phyloP scores from a whole-genome alignment of 768 basidiomycete species.

The Tylopilus sp. region DNA sequence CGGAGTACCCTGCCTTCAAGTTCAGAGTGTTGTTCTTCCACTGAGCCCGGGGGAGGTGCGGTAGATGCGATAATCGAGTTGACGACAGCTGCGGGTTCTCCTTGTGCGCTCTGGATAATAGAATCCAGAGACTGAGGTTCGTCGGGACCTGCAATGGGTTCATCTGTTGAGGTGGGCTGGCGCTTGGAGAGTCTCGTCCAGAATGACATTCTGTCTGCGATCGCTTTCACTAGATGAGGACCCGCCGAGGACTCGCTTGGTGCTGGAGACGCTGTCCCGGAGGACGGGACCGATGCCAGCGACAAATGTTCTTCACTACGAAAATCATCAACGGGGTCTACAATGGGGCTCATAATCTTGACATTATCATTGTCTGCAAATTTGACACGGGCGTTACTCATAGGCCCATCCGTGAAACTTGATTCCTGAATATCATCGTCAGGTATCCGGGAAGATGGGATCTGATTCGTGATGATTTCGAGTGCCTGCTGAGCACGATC shows the following conservation, averaged over 20 bases:
- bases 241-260: constrained; percentile 43
- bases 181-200: constrained; percentile 65
- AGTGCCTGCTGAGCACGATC: constrained; percentile 56
- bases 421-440: constrained; percentile 22
- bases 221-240: constrained; percentile 56
- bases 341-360: constrained; percentile 40
- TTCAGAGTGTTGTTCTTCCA: constrained; percentile 68
- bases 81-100: constrained; percentile 51
- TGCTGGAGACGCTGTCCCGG: constrained; percentile 53
- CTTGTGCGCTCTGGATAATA: constrained; percentile 44
- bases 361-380: constrained; percentile 49
- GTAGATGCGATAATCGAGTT: constrained; percentile 55
- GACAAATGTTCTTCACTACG: constrained; percentile 3
- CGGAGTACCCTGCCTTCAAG: constrained; percentile 81
- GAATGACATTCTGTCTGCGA: constrained; percentile 68
- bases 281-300: constrained; percentile 30
- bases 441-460: constrained; percentile 45
- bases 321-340: constrained; percentile 1
- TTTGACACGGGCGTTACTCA: constrained; percentile 42
- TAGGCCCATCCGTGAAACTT: constrained; percentile 6
- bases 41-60: constrained; percentile 57
- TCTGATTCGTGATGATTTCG: constrained; percentile 50
- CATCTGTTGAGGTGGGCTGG: constrained; percentile 23
- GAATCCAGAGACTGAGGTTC: constrained; percentile 29
- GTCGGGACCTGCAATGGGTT: constrained; percentile 9